Evolutionary conservation across 202 grass and related monocot species (phyloP), one percentile per base, ranked within the genome.

Genomic region (Carex sylvatica): DNA sequence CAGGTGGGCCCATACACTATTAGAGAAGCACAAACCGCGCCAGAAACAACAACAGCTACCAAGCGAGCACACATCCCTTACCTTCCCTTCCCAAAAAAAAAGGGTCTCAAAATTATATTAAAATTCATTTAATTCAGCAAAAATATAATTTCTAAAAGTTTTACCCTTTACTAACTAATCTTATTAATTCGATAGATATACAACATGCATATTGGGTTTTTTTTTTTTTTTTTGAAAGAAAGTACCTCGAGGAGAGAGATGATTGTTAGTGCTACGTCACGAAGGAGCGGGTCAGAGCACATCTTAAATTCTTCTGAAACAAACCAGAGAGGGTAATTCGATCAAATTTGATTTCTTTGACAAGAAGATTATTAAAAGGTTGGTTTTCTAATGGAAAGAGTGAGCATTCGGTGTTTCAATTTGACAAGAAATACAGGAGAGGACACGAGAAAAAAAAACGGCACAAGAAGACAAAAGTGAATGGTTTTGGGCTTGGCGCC

Each of bases 21-120:
- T 70, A 2, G 85, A 84, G 85, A 88, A 89, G 88, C 94, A 97
- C 82, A 93, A 65, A 26, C 75, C 60, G 28, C 81, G 81, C 92
- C 92, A 97, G 79, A 91, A 87, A 23, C 84, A 82, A 5, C 88
- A 94, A 81, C 87, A 92, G 10, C 78, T 44, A 31, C 90, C 88
- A 51, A 97, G 85, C 4, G 94, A 81, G 87, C 92, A 97, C 81
- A 97, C 88, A 75, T 97, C 92, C 5, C 69, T 81, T 66, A 84
- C 90, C 92, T 97, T 86, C 19, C 30, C 40, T 62, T 22, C 61
- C 59, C 52, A 52, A 33, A 47, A 83, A 56, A 30, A 64, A 28
- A 28, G 2, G 0, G 4, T 64, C 24, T 13, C 61, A 24, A 13
- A 64, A 64, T 31, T 20, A 20, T 7, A 20, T 30, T 44, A 74